Percentiles rank a stretch among this genome's conserved stretches.
phyloP scores from a whole-genome alignment of 495 filamentous ascomycete genomes.

The Cercophora sp. region DNA sequence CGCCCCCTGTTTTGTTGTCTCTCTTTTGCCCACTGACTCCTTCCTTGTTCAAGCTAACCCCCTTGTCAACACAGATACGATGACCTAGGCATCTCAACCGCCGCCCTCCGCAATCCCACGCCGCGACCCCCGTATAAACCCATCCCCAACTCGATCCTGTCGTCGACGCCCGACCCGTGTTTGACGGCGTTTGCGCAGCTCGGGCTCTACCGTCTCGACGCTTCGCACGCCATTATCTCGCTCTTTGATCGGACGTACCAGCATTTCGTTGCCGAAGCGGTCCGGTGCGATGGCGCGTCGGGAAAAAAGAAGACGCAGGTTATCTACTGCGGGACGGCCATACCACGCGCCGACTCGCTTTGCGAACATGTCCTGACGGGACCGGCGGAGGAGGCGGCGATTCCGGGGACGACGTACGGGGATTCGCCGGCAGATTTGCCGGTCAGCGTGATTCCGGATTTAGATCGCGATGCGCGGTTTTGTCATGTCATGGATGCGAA shows the following conservation, averaged over 20 bases:
- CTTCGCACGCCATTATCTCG: constrained; percentile 54
- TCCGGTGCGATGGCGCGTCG: too few species aligned
- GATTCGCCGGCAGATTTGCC: constrained; percentile 31
- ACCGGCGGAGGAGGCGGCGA: constrained; percentile 18
- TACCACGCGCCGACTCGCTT: constrained; percentile 42
- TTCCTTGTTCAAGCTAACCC: too few species aligned
- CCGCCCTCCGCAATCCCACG: constrained; percentile 2
- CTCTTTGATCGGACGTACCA: constrained; percentile 57
- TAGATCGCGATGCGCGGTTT: constrained; percentile 48
- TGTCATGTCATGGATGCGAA: constrained; percentile 37
- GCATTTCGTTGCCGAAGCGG: constrained; percentile 62
- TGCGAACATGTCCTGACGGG: constrained; percentile 43
- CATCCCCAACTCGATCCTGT: constrained; percentile 17
- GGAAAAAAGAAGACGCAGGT: too few species aligned
- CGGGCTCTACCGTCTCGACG: constrained; percentile 49
- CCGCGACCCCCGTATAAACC: constrained; percentile 2
- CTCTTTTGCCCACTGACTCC: background rate
- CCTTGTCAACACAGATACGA: constrained; percentile 9
- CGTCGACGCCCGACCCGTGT: constrained; percentile 50
- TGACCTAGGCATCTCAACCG: constrained; percentile 23
- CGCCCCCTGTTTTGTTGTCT: background rate
- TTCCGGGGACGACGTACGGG: constrained; percentile 9
- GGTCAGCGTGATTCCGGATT: constrained; percentile 46
- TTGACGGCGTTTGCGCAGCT: constrained; percentile 63
- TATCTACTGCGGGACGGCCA: constrained; percentile 36